These are phyloP conservation scores for Colletotrichum theobromicola DNA, from an alignment of 2,329 filamentous ascomycete species.

Conservation along the genomic window DNA sequence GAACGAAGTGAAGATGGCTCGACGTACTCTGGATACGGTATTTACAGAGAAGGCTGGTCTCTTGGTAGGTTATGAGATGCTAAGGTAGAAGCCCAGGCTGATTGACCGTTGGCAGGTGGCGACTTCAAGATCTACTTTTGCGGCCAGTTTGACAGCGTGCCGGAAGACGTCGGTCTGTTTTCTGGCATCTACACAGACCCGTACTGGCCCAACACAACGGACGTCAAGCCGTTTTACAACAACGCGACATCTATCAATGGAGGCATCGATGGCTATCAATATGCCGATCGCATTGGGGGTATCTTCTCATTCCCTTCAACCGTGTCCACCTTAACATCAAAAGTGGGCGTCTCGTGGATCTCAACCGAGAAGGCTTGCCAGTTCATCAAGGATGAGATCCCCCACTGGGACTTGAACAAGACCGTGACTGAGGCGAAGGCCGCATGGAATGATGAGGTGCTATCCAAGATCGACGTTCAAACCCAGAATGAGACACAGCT, in stretches of 20 bases:
- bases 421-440: constrained; percentile 43
- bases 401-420: constrained; percentile 43
- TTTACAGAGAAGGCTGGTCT: constrained; percentile 50
- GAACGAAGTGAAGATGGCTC: constrained; percentile 39
- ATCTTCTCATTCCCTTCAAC: constrained; percentile 51
- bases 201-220: constrained; percentile 35
- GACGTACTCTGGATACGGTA: constrained; percentile 51
- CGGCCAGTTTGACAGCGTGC: constrained; percentile 41
- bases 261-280: constrained; percentile 51
- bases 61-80: constrained; percentile 21
- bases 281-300: constrained; percentile 55
- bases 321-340: constrained; percentile 46
- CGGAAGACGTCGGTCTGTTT: constrained; percentile 41
- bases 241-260: constrained; percentile 61
- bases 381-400: constrained; percentile 51
- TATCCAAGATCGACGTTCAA: constrained; percentile 45
- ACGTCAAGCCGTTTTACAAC: constrained; percentile 44
- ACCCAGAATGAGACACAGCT: constrained; percentile 51
- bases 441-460: constrained; percentile 51
- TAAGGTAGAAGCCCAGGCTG: accelerated
- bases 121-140: constrained; percentile 50
- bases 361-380: constrained; percentile 52
- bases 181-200: constrained; percentile 51
- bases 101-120: constrained; percentile 29
- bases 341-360: constrained; percentile 56